Evolutionary conservation across 108 stramenopile species (phyloP).

Genomic region (Chaetoceros tenuissimus): DNA sequence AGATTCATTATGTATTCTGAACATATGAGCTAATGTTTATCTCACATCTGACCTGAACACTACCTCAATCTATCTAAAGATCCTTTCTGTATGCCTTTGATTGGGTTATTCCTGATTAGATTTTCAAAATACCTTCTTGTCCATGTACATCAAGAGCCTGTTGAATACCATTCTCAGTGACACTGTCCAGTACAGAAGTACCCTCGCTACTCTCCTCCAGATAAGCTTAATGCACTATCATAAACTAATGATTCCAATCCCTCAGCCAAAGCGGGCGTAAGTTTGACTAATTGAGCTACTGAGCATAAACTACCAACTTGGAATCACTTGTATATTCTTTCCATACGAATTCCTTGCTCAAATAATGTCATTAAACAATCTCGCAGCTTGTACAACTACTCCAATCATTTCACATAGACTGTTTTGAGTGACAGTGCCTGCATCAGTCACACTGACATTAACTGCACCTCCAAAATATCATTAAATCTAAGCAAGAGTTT

Average conservation of each 20-base stretch:
- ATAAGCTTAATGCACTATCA: constrained; percentile 91
- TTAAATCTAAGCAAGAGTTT: constrained; percentile 92
- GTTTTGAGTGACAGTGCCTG: constrained; percentile 70
- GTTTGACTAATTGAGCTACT: constrained; percentile 66
- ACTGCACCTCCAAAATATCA: constrained; percentile 82
- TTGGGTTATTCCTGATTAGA: too few species aligned
- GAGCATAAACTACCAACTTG: constrained; percentile 58
- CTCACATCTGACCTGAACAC: too few species aligned
- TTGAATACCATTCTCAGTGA: constrained; percentile 88
- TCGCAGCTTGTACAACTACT: constrained; percentile 89
- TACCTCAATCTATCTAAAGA: too few species aligned
- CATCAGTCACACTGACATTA: constrained; percentile 89
- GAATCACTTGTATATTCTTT: constrained; percentile 55
- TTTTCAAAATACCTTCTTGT: constrained; percentile 75
- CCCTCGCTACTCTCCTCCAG: constrained; percentile 54
- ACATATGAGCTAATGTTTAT: too few species aligned
- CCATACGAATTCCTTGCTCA: constrained; percentile 82
- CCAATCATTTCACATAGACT: constrained; percentile 78
- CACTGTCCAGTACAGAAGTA: constrained; percentile 61
- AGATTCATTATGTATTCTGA: too few species aligned
- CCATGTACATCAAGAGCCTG: constrained; percentile 92
- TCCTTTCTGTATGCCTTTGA: too few species aligned
- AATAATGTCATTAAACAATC: constrained; percentile 94
- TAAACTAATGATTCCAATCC: constrained; percentile 95
- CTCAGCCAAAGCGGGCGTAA: constrained; percentile 69